Base-by-base conservation (phyloP, 2,329 filamentous ascomycete species). In the Diaporthe destruens region DNA sequence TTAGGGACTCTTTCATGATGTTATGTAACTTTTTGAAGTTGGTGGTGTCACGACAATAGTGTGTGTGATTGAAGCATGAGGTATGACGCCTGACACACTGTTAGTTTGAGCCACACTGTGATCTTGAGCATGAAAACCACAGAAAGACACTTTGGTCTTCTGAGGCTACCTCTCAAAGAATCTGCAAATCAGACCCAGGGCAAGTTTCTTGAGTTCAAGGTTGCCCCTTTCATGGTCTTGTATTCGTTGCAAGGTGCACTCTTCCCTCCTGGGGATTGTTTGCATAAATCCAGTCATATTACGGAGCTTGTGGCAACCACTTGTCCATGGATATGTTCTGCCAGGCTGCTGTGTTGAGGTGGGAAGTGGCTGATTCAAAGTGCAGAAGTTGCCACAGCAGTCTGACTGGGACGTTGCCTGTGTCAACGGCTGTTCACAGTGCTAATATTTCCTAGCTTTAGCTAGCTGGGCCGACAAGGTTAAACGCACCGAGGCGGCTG, bases 401-500 rank as follows among this genome's bases (percentile, higher is more conserved):
- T 20, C 44, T 51, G 47, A 49, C 4, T 49, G 47, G 14, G 25
- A 23, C 23, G n/a, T 32, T 61, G 32, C 16, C 11, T n/a, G 25
- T n/a, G 39, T n/a, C 57, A 47, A 8, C 23, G 8, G 23, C 57
- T 8, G 39, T 49, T 34, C 47, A 44, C 39, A 23, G 34, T 25
- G 34, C 32, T 23, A 14, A 16, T 49, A 20, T 49, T n/a, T 18
- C 4, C 25, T 63, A 32, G 57, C 57, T 61, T 16, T 23, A 11
- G 39, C 57, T 47, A n/a, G n/a, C n/a, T n/a, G 18, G 2, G 32
- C 6, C 6, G 18, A 23, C 59, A 32, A 18, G 44, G 47, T 53
- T 66, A 66, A 66, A 36, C 11, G 20, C 18, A 51, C 61, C 44
- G 47, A 66, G 61, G 61, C 47, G 61, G 47, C 61, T 65, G 44